Percentiles rank a stretch among this genome's conserved stretches.
Evolutionary conservation across 768 basidiomycete species (phyloP).

Genomic region (Termitomyces sp.): DNA sequence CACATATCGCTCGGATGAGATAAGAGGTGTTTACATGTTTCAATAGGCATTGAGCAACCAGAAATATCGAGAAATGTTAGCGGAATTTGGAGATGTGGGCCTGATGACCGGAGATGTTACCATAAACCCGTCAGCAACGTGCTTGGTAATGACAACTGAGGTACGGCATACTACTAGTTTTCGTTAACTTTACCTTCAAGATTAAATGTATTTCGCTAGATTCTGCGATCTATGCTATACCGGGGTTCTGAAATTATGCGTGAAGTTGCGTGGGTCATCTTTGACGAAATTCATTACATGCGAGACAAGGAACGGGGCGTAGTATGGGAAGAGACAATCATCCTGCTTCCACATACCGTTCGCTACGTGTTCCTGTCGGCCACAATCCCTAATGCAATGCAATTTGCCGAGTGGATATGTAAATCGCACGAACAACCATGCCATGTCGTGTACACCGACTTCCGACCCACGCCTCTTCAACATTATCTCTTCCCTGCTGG

Average conservation of each 20-base stretch:
- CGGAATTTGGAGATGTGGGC: constrained; percentile 96
- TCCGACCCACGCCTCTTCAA: constrained; percentile 95
- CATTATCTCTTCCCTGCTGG: constrained; percentile 98
- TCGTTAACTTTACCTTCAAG: neutral
- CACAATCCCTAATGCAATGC: constrained; percentile 99
- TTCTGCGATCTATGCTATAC: constrained; percentile 97
- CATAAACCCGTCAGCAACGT: constrained; percentile 94
- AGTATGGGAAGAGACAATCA: constrained; percentile 99
- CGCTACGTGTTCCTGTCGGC: constrained; percentile 98
- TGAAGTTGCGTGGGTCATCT: constrained; percentile 99
- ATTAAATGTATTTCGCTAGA: constrained; percentile 40
- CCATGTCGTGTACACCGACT: constrained; percentile 99
- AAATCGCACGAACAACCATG: constrained; percentile 97
- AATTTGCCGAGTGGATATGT: constrained; percentile 99
- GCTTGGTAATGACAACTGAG: constrained; percentile 99
- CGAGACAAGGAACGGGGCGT: constrained; percentile 98
- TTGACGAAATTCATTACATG: constrained; percentile 99
- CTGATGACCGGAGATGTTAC: constrained; percentile 99
- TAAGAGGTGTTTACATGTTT: constrained; percentile 13
- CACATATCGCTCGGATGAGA: constrained; percentile 9
- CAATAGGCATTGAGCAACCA: constrained; percentile 94
- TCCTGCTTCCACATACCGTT: constrained; percentile 91
- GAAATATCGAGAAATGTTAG: constrained; percentile 97
- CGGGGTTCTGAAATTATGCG: constrained; percentile 99
- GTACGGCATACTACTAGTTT: constrained; percentile 31